Conservation (phyloP, 139 green algal genomes). For the Chlorella sp. region DNA sequence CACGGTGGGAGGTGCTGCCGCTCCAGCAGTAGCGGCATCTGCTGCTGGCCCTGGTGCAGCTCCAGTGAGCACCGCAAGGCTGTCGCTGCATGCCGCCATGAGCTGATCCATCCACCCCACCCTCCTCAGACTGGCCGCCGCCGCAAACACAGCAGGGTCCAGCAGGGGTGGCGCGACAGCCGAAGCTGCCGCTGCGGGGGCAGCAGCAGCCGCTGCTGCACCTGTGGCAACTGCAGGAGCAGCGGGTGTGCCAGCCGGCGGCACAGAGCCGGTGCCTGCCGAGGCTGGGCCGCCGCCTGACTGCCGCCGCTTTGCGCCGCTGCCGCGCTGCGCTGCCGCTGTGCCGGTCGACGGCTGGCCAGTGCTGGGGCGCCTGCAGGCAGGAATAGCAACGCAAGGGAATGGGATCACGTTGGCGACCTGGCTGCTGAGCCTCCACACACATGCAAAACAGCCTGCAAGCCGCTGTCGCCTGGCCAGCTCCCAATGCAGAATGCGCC, state of each 20-base stretch:
- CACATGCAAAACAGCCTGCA: not conserved
- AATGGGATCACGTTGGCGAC: not conserved
- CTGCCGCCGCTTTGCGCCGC: conserved; percentile 6
- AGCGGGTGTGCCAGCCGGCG: not conserved
- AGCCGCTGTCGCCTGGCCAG: not conserved
- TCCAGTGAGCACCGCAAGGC: not conserved
- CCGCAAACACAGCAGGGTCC: conserved; percentile 27
- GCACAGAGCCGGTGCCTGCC: too few relatives aligned
- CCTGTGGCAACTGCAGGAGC: too few relatives aligned
- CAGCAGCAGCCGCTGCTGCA: not conserved
- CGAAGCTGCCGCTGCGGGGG: not conserved
- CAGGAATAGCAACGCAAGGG: too few relatives aligned
- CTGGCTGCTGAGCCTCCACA: not conserved
- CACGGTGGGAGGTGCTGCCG: not conserved
- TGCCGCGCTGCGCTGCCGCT: not conserved
- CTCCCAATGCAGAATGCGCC: not conserved
- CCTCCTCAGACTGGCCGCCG: conserved; percentile 14
- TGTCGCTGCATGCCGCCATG: conserved; percentile 19
- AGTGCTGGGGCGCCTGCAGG: not conserved
- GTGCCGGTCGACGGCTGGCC: not conserved
- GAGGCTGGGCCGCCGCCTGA: not conserved
- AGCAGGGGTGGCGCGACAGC: not conserved
- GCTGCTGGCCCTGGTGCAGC: not conserved
- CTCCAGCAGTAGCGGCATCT: too few relatives aligned
- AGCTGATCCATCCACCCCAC: not conserved